These are phyloP conservation scores for Heliamphora pulchella DNA, from an alignment of 179 eudicot genomes.

Conservation along the genomic window DNA sequence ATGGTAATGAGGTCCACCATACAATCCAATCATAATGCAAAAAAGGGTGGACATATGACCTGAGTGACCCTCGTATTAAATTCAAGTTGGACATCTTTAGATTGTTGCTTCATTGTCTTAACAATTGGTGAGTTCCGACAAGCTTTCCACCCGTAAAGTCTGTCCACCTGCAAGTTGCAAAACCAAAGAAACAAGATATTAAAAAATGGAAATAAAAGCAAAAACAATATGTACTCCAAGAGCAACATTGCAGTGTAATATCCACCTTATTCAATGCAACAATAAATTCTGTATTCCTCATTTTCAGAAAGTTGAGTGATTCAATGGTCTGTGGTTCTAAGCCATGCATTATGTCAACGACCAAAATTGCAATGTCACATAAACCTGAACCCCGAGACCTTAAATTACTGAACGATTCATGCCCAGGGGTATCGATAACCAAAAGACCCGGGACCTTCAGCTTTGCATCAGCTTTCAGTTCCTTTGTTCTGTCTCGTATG, in stretches of 20 bases:
- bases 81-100: slow-evolving; percentile 65
- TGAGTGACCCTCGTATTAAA: slow-evolving; percentile 59
- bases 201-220: not conserved
- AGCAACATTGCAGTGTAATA: slow-evolving; percentile 13
- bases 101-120: slow-evolving; percentile 73
- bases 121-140: slow-evolving; percentile 63
- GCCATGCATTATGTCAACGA: slow-evolving; percentile 94
- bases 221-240: slow-evolving; percentile 4
- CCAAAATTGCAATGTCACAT: slow-evolving; percentile 89
- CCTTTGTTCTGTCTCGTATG: slow-evolving; percentile 80
- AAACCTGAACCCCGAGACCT: slow-evolving; percentile 89
- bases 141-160: slow-evolving; percentile 84
- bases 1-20: not conserved
- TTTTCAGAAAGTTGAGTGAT: slow-evolving; percentile 80
- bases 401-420: slow-evolving; percentile 74
- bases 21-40: not conserved
- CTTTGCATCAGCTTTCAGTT: slow-evolving; percentile 88
- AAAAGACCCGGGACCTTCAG: slow-evolving; percentile 84
- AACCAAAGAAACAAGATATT: slow-evolving; percentile 10
- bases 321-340: slow-evolving; percentile 91
- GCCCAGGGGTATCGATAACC: slow-evolving; percentile 94
- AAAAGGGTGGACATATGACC: slow-evolving; percentile 28
- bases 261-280: slow-evolving; percentile 82
- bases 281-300: slow-evolving; percentile 86
- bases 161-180: slow-evolving; percentile 51